Percentiles rank a stretch among this genome's conserved stretches.
Conservation (phyloP, 2,329 filamentous ascomycete genomes). For the Monilinia fructicola region DNA sequence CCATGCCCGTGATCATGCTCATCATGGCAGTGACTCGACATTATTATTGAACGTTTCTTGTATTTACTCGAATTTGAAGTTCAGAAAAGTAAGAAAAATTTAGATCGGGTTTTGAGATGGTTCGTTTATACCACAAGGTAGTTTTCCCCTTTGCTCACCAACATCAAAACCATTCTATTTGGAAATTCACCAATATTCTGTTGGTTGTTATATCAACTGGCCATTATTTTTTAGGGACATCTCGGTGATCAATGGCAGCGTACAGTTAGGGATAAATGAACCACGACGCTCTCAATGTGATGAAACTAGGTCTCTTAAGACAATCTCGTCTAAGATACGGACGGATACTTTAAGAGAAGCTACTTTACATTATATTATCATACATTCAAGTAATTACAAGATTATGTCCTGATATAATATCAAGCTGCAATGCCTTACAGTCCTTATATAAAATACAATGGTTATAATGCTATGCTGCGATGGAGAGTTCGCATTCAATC, state of each 20-base stretch:
- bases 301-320: neutral
- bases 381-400: neutral
- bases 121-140: neutral
- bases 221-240: neutral
- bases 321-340: neutral
- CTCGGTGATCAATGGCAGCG: neutral
- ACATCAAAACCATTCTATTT: neutral
- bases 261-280: neutral
- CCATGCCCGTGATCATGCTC: constrained; percentile 44
- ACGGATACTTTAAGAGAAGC: neutral
- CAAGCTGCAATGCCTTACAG: neutral
- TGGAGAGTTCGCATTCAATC: too few relatives aligned
- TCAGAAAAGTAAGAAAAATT: neutral
- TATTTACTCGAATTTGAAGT: neutral
- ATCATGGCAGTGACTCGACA: constrained; percentile 51
- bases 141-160: neutral
- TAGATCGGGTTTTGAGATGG: neutral
- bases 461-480: too few relatives aligned
- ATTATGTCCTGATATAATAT: neutral
- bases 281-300: neutral
- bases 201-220: neutral
- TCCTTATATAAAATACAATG: neutral
- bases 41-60: constrained; percentile 17
- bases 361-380: constrained; percentile 6
- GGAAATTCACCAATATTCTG: constrained; percentile 14